Percentiles rank a stretch among this genome's conserved stretches.
Conservation (phyloP, 2,329 filamentous ascomycete genomes). For the Alternaria longipes region DNA sequence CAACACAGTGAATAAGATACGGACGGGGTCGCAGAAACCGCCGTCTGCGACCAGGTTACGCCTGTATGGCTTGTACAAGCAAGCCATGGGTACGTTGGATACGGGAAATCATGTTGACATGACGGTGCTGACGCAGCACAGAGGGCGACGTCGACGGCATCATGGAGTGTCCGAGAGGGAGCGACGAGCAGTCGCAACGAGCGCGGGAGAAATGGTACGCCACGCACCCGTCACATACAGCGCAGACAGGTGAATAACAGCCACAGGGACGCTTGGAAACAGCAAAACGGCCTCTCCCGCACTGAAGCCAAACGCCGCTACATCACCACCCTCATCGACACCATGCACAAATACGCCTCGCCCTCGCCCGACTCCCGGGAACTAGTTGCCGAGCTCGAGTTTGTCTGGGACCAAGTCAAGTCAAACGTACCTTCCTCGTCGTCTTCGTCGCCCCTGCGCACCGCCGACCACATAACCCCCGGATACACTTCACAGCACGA, state of each 20-base stretch:
- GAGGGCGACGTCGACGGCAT: conserved; percentile 96
- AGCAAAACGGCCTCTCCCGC: conserved; percentile 80
- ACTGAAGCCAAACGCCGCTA: conserved; percentile 96
- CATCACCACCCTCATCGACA: conserved; percentile 92
- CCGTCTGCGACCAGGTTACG: conserved; percentile 85
- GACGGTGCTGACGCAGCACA: conserved; percentile 39
- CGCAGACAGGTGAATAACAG: neutral
- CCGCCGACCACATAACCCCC: conserved; percentile 45
- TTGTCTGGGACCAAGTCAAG: conserved; percentile 98
- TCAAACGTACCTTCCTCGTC: conserved; percentile 74
- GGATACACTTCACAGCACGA: conserved; percentile 31
- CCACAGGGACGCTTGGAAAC: conserved; percentile 87
- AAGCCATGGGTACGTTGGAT: conserved; percentile 77
- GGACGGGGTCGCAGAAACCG: conserved; percentile 88
- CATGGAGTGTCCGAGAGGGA: conserved; percentile 78
- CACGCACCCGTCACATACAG: conserved; percentile 55
- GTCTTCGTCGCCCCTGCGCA: conserved; percentile 56
- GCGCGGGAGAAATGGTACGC: conserved; percentile 73
- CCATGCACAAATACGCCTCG: conserved; percentile 94
- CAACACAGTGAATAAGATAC: conserved; percentile 98
- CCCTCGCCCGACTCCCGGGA: conserved; percentile 85
- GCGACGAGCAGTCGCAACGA: conserved; percentile 60
- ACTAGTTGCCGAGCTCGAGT: conserved; percentile 93
- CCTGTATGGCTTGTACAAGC: conserved; percentile 98
- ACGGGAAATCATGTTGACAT: neutral